Evolutionary conservation across 257 asterid species (phyloP).

Genomic region (Nicotiana obtusifolia): DNA sequence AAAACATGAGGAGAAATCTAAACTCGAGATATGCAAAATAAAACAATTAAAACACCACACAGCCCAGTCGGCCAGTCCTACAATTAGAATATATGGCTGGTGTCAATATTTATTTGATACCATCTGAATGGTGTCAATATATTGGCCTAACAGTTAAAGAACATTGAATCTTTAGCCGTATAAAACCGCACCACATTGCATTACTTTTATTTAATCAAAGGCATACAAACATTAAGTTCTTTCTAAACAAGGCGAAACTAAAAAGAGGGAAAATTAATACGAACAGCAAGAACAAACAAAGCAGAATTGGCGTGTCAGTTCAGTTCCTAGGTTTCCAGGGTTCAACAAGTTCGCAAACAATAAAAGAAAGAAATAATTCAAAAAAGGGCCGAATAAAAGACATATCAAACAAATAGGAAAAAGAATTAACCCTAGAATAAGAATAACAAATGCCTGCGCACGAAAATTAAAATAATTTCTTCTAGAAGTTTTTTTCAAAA

Average conservation of each 20-base stretch:
- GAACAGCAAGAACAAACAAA: neutral
- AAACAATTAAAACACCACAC: neutral
- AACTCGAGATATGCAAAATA: too few species aligned
- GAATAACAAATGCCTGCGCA: neutral
- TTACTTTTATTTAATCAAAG: neutral
- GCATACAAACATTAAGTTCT: neutral
- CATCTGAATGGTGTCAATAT: neutral
- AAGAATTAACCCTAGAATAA: conserved; percentile 1
- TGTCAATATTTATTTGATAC: neutral
- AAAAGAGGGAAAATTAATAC: neutral
- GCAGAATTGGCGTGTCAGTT: neutral
- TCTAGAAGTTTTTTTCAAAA: neutral
- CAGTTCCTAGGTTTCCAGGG: neutral
- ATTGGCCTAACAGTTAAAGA: neutral
- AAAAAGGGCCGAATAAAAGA: neutral
- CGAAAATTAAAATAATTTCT: neutral
- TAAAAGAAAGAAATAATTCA: neutral
- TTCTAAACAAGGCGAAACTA: neutral
- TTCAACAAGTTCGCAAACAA: neutral
- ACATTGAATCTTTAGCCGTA: neutral
- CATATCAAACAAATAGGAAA: neutral
- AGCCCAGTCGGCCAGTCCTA: neutral
- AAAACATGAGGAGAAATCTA: too few species aligned
- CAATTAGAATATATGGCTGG: neutral
- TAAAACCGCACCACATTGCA: neutral